Evolutionary conservation across 108 stramenopile species (phyloP), one percentile per base, ranked within the genome.

Genomic region (Cyclostephanos tholiformis): DNA sequence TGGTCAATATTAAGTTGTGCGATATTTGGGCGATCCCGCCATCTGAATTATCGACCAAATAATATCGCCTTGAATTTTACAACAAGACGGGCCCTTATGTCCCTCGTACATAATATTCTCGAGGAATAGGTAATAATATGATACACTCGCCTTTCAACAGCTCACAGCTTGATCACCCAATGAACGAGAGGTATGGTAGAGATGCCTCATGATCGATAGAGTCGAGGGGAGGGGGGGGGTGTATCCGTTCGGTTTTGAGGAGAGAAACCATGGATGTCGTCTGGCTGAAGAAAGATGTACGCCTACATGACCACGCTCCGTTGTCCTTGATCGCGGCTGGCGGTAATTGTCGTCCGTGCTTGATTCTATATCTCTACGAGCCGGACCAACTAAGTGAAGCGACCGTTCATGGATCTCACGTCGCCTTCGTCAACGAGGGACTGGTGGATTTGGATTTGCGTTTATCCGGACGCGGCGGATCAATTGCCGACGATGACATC

Each of bases 391-490:
- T 91, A 16, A 36, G 52, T 5, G 82, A 87, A 65, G 76, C 77
- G 44, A 82, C 86, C 26, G 90, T 91, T 8, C 90, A 91, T 74
- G 90, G 90, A 35, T 86, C 85, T 11, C 90, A 89, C 74, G 25
- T 89, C 25, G 58, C 65, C 22, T 89, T 91, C 63, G 56, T 84
- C 48, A 86, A 91, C 55, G 88, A 91, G 64, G 86, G 88, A 35
- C 65, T 91, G 27, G 48, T 87, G 22, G 88, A 91, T 64, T 71
- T 91, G 46, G 90, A 91, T 49, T 39, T 32, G 20, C 35, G 59
- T 20, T 49, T 84, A 36, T 77, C 82, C 6, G 69, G 59, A 19
- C 49, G n/a, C n/a, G n/a, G 57, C 56, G 63, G 50, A 46, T 25
- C 53, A 41, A 22, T 17, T 13, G 48, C 22, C 7, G 63, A 16